A percentile compares a stretch with the other conserved stretches of the same genome.
Evolutionary conservation across 371 early-diverging fungal species (phyloP).

Genomic region (Dichotomocladium elegans): DNA sequence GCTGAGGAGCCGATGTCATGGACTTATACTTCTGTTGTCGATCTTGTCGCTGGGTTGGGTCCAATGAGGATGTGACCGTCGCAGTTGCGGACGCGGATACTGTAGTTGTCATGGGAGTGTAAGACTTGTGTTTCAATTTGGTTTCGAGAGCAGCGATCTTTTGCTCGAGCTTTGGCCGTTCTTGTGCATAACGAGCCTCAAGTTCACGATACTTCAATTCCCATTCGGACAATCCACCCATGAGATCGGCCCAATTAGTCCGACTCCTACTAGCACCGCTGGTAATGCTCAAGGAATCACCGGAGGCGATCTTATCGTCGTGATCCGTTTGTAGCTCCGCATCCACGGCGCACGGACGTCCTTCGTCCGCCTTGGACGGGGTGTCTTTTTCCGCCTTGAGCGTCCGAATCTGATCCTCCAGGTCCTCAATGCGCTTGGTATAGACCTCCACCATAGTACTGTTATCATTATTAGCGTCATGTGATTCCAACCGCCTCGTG

Average conservation of each 20-base stretch:
- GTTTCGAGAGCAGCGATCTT: background rate
- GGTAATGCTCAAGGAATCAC: background rate
- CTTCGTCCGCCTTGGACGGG: background rate
- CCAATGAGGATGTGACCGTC: background rate
- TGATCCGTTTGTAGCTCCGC: background rate
- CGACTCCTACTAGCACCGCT: background rate
- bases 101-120: background rate
- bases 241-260: constrained; percentile 1
- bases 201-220: background rate
- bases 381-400: constrained; percentile 14
- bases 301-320: background rate
- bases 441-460: too few relatives aligned
- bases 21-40: constrained; percentile 3
- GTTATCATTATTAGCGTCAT: too few relatives aligned
- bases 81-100: background rate
- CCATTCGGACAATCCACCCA: background rate
- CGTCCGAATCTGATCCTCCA: constrained; percentile 4
- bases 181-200: too few relatives aligned
- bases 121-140: background rate
- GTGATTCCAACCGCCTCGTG: constrained; percentile 2
- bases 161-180: background rate
- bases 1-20: constrained; percentile 3
- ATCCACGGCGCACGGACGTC: background rate
- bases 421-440: constrained; percentile 13
- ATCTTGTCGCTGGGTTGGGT: background rate